Percentiles rank a stretch among this genome's conserved stretches.
Conservation (phyloP, 257 asterid genomes). For the Penstemon barbatus region DNA sequence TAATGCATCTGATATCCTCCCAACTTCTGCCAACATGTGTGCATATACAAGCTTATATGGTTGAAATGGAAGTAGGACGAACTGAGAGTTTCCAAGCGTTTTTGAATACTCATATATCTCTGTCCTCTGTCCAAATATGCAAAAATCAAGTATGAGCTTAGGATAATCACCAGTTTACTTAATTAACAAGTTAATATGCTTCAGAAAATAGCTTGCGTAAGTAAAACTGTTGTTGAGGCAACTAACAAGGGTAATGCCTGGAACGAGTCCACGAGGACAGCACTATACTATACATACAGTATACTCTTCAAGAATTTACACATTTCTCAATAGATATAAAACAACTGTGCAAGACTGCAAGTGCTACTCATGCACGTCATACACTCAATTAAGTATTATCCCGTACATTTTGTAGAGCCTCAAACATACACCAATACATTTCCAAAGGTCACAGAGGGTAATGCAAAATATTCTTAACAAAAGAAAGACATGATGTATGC, state of each 20-base stretch:
- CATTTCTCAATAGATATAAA: background rate
- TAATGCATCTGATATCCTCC: slow-evolving; percentile 83
- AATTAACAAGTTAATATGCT: background rate
- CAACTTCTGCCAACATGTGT: slow-evolving; percentile 94
- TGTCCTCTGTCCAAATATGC: slow-evolving; percentile 68
- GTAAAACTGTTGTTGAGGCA: slow-evolving; percentile 1
- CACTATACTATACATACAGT: background rate
- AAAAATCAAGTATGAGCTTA: slow-evolving; percentile 30
- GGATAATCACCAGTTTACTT: slow-evolving; percentile 19
- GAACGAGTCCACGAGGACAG: background rate
- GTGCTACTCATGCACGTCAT: background rate
- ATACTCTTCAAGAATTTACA: background rate
- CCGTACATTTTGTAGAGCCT: background rate
- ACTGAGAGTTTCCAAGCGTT: slow-evolving; percentile 93
- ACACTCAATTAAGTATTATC: slow-evolving; percentile 1
- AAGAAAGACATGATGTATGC: background rate
- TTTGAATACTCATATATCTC: slow-evolving; percentile 92
- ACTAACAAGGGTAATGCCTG: slow-evolving; percentile 12
- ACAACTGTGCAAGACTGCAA: background rate
- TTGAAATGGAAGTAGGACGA: slow-evolving; percentile 84
- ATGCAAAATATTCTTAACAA: background rate
- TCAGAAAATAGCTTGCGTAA: slow-evolving; percentile 6
- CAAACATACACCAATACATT: slow-evolving; percentile 14
- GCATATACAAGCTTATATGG: slow-evolving; percentile 94
- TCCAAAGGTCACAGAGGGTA: background rate